Base-by-base conservation (phyloP, 768 basidiomycete genomes). In the Artomyces pyxidatus region DNA sequence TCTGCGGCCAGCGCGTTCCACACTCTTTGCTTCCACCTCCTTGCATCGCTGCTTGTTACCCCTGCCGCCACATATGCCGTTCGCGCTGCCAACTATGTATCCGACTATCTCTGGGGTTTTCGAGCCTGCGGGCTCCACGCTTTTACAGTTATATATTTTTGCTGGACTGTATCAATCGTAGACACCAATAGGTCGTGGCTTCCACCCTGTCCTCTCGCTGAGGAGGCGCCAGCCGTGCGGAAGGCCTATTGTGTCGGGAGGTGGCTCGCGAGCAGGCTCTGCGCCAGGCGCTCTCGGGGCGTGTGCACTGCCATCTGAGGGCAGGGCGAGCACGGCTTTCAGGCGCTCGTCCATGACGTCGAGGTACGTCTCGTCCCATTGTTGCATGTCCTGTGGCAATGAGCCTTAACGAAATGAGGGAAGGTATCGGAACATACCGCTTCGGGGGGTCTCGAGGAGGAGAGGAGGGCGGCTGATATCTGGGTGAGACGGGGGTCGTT, bases 121-220 rank as follows among this genome's bases (percentile, higher is more conserved):
- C n/a, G n/a, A n/a, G n/a, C n/a, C n/a, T n/a, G n/a, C n/a, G n/a
- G n/a, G n/a, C n/a, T n/a, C n/a, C n/a, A n/a, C n/a, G n/a, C n/a
- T n/a, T n/a, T n/a, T n/a, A n/a, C n/a, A n/a, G n/a, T n/a, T n/a
- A n/a, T n/a, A n/a, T n/a, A n/a, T n/a, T n/a, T n/a, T n/a, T n/a
- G n/a, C n/a, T n/a, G n/a, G n/a, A n/a, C n/a, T n/a, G n/a, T n/a
- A n/a, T n/a, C n/a, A n/a, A n/a, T 62, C 55, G 51, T 68, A 75
- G 43, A 85, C 70, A 8, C 87, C 87, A 39, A 89, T 81, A 5
- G 87, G 85, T 58, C 77, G 81, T 2, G 80, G 72, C 53, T 67
- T 71, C 87, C 87, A 88, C 30, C 63, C 62, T 14, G 65, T 66
- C 16, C 54, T 63, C 19, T 61, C 61, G 25, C 71, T 65, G 11